Conservation (phyloP, 2,329 filamentous ascomycete species). For the Ceratocystis lukuohia region DNA sequence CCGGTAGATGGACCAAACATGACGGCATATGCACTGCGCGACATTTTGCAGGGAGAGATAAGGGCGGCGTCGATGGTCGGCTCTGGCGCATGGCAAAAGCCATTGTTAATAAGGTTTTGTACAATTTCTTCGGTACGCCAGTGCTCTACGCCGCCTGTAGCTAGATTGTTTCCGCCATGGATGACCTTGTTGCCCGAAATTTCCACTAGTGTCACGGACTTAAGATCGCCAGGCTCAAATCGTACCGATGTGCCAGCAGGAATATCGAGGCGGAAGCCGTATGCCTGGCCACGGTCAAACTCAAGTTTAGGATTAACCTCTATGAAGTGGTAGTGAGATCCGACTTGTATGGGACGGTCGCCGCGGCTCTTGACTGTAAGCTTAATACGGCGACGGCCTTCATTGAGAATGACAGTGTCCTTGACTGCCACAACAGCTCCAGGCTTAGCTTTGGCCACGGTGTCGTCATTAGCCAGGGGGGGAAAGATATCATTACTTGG, state of each 20-base stretch:
- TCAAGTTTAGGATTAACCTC: constrained; percentile 84
- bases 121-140: constrained; percentile 53
- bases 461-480: constrained; percentile 34
- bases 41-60: constrained; percentile 55
- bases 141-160: constrained; percentile 56
- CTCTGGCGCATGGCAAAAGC: constrained; percentile 65
- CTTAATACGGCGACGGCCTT: constrained; percentile 56
- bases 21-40: constrained; percentile 60
- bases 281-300: constrained; percentile 72
- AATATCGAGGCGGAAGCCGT: constrained; percentile 80
- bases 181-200: constrained; percentile 73
- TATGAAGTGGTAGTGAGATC: constrained; percentile 91
- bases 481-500: constrained; percentile 58
- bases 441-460: constrained; percentile 51
- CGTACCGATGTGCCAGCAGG: constrained; percentile 81
- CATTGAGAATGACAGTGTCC: constrained; percentile 55
- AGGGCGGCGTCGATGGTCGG: constrained; percentile 41
- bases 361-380: constrained; percentile 74
- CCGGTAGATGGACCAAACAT: constrained; percentile 93
- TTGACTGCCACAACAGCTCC: constrained; percentile 66
- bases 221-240: constrained; percentile 86
- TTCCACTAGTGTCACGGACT: constrained; percentile 79
- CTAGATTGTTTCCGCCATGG: constrained; percentile 69
- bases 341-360: constrained; percentile 82
- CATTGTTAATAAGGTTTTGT: constrained; percentile 50